These are phyloP conservation scores for Lachnum nothofagi DNA, from an alignment of 2,329 filamentous ascomycete genomes.

Conservation along the genomic window DNA sequence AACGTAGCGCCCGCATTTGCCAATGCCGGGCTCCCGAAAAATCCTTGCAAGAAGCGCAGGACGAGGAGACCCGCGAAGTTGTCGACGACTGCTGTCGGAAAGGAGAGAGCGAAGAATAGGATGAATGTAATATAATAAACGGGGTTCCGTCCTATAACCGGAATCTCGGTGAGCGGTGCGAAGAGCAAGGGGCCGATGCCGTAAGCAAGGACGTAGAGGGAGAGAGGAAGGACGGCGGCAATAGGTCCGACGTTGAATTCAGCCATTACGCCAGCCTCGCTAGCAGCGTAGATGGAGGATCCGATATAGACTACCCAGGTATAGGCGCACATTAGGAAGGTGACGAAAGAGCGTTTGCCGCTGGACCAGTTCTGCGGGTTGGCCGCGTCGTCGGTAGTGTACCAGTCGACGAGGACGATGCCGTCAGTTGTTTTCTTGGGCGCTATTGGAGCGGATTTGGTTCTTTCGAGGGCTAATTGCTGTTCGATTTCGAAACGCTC, in stretches of 20 bases:
- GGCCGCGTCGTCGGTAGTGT: constrained; percentile 49
- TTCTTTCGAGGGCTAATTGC: too few species aligned
- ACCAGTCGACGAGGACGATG: constrained; percentile 49
- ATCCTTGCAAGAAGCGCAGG: constrained; percentile 59
- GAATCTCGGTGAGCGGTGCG: constrained; percentile 62
- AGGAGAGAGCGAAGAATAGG: constrained; percentile 61
- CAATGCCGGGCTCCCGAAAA: constrained; percentile 61
- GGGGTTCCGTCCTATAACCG: constrained; percentile 60
- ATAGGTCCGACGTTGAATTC: constrained; percentile 49
- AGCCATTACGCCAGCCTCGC: constrained; percentile 43
- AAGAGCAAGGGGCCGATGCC: constrained; percentile 61
- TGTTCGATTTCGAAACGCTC: too few species aligned
- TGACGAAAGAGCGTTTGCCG: constrained; percentile 39
- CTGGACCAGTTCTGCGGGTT: constrained; percentile 54
- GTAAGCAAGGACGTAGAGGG: constrained; percentile 60
- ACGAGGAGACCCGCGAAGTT: constrained; percentile 62
- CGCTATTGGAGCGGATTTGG: constrained; percentile 40
- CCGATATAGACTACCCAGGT: constrained; percentile 56
- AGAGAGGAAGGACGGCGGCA: constrained; percentile 52
- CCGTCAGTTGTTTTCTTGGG: constrained; percentile 43
- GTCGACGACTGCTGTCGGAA: constrained; percentile 59
- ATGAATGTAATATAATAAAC: constrained; percentile 64
- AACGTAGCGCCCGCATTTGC: constrained; percentile 53
- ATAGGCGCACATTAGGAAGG: constrained; percentile 47
- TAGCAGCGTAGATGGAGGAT: constrained; percentile 45